A percentile compares a stretch with the other conserved stretches of the same genome.
Evolutionary conservation across 176 grass and related monocot species (phyloP).

Genomic region (Olyra latifolia): DNA sequence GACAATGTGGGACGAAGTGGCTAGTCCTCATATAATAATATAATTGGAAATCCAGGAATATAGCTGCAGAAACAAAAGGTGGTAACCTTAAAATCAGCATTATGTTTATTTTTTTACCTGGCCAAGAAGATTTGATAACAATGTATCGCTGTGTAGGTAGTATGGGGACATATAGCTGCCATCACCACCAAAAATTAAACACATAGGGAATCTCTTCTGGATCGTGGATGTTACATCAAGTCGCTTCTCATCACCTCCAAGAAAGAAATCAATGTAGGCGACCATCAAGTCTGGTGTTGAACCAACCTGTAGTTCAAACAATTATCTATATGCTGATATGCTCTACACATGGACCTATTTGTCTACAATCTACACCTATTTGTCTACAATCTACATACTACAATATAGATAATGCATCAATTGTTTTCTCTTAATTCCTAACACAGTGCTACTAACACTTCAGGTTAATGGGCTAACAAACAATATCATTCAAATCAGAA

Average conservation of each 20-base stretch:
- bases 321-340: neutral
- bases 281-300: slow-evolving; percentile 97
- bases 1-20: neutral
- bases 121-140: slow-evolving; percentile 92
- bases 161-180: slow-evolving; percentile 98
- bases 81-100: neutral
- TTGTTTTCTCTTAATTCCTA: neutral
- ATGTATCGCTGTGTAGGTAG: slow-evolving; percentile 82
- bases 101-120: slow-evolving; percentile 55
- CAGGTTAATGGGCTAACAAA: slow-evolving; percentile 10
- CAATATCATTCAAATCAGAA: slow-evolving; percentile 2
- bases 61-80: neutral
- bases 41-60: neutral
- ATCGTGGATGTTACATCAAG: slow-evolving; percentile 77
- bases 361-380: too few relatives aligned
- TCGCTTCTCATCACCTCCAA: slow-evolving; percentile 95
- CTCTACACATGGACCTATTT: neutral
- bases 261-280: slow-evolving; percentile 98
- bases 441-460: neutral
- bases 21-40: neutral
- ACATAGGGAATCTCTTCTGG: slow-evolving; percentile 96
- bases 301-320: slow-evolving; percentile 69
- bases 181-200: slow-evolving; percentile 95
- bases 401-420: neutral
- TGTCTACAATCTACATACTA: too few relatives aligned